Base-by-base conservation (phyloP, 139 green algal species). In the Chlorokybus atmophyticus region DNA sequence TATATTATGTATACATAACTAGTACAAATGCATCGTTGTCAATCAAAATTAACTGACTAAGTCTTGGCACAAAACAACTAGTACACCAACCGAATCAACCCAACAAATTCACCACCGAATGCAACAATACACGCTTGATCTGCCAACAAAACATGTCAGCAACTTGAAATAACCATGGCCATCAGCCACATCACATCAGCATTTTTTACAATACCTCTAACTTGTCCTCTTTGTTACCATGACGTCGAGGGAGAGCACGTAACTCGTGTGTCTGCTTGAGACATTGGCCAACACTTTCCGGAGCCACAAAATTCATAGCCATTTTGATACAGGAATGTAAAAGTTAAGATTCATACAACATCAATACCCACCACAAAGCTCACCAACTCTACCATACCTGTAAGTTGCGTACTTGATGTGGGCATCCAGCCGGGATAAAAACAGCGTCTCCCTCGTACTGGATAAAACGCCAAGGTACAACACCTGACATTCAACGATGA, bases 251-350 rank as follows among this genome's bases (percentile, higher is more conserved):
- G 31, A 76, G 59, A 29, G 48, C 3, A 8, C 68, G 67, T 25
- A 69, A 75, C 41, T 79, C 60, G 6, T 79, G 4, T 10, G 55
- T 67, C 19, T 74, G 41, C 3, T 32, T 32, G 19, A 76, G 29
- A 25, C 63, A 69, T 56, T 67, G 19, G 14, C n/a, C 38, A 30
- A 68, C 59, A 31, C 57, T 77, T 62, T 94, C 81, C 4, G 86
- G 82, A 5, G 67, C 79, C 44, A 94, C 81, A 68, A 94, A 94
- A 75, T 93, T 84, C 3, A 93, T 8, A 24, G 74, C 57, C 40
- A 85, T 70, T 67, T 91, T 93, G 54, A 86, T 78, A 67, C 71
- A 85, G 29, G 57, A 70, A 27, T 66, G 64, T 55, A n/a, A n/a
- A n/a, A n/a, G n/a, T n/a, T n/a, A n/a, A n/a, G n/a, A n/a, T n/a